Evolutionary conservation across 768 basidiomycete genomes (phyloP), one percentile per base, ranked within the genome.

Genomic region (Hypsizygus marmoreus): DNA sequence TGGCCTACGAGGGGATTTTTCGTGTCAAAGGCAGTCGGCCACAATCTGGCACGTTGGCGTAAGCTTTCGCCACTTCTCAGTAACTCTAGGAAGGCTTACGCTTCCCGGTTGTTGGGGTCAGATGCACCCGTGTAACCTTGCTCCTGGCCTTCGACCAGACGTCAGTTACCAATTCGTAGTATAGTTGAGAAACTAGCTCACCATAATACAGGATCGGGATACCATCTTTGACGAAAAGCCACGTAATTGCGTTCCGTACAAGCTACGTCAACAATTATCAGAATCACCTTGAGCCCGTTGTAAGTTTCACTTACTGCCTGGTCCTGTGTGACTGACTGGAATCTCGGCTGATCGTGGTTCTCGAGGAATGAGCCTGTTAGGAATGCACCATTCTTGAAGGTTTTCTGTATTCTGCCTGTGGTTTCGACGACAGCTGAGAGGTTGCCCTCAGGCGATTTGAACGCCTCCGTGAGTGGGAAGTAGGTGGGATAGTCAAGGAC

Each of bases 121-220:
- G 54, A 65, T 43, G 66, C 70, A 16, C 86, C 86, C 36, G 62
- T 59, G 53, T 81, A 79, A n/a, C 75, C 69, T 63, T 86, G 86
- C 59, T 86, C 86, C 57, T 86, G 84, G 7, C 63, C 62, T 63
- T 19, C 22, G 23, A 14, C n/a, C 7, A 11, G 11, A 30, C 23
- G 26, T 40, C 6, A n/a, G 17, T 6, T 24, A 22, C 29, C 26
- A 22, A 25, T 24, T 6, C 8, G 23, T 13, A 4, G 14, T 7
- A 13, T n/a, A 24, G 7, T 10, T n/a, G 31, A 17, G 19, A 22
- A 33, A 13, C 13, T 22, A 13, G 43, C 50, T 29, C 30, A 62
- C 84, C 84, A 48, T 84, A 84, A 59, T 88, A 87, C 29, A 84
- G 61, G 46, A 86, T 81, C 2, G 85, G 85, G 51, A 86, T 81